These are phyloP conservation scores for Penicillium waksmanii DNA, from an alignment of 495 filamentous ascomycete genomes.

Conservation along the genomic window DNA sequence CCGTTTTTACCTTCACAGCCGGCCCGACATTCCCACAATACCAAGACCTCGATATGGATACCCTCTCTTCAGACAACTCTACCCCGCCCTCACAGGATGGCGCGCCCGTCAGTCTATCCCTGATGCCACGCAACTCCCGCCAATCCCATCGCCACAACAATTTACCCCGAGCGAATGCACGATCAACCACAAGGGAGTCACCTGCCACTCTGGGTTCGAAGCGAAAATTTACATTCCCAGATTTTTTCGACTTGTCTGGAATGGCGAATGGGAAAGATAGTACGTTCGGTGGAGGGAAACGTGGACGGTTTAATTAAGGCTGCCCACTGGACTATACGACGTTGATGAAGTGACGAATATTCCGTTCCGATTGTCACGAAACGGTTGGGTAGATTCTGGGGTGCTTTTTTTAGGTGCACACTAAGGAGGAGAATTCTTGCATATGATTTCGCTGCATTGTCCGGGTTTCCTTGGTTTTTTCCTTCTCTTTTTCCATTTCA, in stretches of 20 bases:
- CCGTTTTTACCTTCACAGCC: conserved; percentile 67
- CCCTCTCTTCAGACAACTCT: conserved; percentile 52
- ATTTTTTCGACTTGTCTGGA: conserved; percentile 81
- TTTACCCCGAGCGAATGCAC: conserved; percentile 43
- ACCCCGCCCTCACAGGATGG: conserved; percentile 36
- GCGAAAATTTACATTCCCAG: conserved; percentile 72
- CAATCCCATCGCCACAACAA: conserved; percentile 53
- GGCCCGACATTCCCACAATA: conserved; percentile 64
- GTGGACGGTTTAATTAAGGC: conserved; percentile 65
- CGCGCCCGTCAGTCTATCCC: conserved; percentile 53
- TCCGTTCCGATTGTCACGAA: conserved; percentile 44
- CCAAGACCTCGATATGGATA: conserved; percentile 67
- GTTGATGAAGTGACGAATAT: conserved; percentile 45
- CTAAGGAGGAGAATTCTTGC: conserved; percentile 42
- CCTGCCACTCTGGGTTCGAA: conserved; percentile 70
- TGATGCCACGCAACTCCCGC: conserved; percentile 56
- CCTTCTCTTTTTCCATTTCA: neutral
- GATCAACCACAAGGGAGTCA: conserved; percentile 45
- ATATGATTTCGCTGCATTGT: conserved; percentile 30
- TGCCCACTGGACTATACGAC: conserved; percentile 33
- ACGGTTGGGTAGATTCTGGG: conserved; percentile 36
- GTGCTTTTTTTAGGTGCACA: conserved; percentile 44
- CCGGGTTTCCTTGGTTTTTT: conserved; percentile 10
- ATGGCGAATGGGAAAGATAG: conserved; percentile 68
- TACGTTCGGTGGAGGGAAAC: conserved; percentile 69